Evolutionary conservation across 2,329 filamentous ascomycete species (phyloP).

Genomic region (Chlorencoelia australis): DNA sequence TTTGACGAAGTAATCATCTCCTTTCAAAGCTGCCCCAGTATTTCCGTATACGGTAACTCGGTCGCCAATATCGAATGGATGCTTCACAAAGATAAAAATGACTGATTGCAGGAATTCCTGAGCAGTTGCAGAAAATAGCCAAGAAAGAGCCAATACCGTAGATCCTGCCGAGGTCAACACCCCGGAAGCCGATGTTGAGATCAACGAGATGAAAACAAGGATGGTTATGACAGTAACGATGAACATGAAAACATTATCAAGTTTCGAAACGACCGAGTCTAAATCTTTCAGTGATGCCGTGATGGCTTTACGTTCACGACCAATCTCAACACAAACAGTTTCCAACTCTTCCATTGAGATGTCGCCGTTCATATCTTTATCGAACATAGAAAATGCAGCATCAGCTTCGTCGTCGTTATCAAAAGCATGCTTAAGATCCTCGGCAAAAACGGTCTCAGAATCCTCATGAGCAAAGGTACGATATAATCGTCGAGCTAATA

Average conservation of each 20-base stretch:
- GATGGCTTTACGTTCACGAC: constrained; percentile 89
- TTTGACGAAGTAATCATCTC: constrained; percentile 94
- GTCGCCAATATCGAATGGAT: constrained; percentile 93
- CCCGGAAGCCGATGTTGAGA: constrained; percentile 82
- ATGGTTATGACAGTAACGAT: constrained; percentile 72
- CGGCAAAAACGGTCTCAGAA: constrained; percentile 64
- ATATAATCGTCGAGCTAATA: constrained; percentile 79
- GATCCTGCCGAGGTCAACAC: constrained; percentile 86
- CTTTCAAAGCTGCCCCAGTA: constrained; percentile 64
- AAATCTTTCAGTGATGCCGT: constrained; percentile 90
- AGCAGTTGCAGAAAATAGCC: constrained; percentile 85
- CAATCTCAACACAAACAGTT: constrained; percentile 86
- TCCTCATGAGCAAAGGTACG: constrained; percentile 71
- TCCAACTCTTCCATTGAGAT: constrained; percentile 94
- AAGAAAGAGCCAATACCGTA: constrained; percentile 77
- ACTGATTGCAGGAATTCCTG: constrained; percentile 91
- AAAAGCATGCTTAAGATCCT: constrained; percentile 72
- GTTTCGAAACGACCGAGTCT: constrained; percentile 83
- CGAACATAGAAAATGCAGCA: constrained; percentile 83
- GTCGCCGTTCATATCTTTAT: constrained; percentile 93
- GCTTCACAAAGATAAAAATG: constrained; percentile 94
- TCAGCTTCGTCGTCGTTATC: constrained; percentile 77
- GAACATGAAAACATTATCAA: constrained; percentile 83
- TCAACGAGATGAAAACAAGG: constrained; percentile 79
- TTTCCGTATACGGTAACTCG: constrained; percentile 87